Base-by-base conservation (phyloP, 2,329 filamentous ascomycete genomes). In the Volutella citrinella region DNA sequence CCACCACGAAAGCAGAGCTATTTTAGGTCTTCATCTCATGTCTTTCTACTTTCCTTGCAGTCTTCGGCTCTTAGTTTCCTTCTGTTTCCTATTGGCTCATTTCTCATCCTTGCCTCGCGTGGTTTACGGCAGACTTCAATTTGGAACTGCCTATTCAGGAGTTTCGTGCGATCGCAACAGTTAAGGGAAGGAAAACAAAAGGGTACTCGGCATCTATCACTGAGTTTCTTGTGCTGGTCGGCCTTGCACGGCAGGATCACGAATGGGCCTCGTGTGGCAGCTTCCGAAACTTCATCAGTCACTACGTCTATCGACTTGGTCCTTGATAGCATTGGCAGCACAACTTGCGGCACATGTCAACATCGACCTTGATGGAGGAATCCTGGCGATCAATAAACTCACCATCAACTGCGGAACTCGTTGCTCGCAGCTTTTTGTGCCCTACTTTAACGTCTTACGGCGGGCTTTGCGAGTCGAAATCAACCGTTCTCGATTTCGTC, bases 281-380 rank as follows among this genome's bases (percentile, higher is more conserved):
- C 59, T 57, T 60, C 56, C 59, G 57, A 56, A 60, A 56, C 54
- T 60, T 59, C 57, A 55, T 61, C 61, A 59, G 49, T 56, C 53
- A 56, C 58, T 53, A 49, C 54, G 48, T 59, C 55, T 54, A 51
- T 55, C 61, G 56, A 56, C 59, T 45, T n/a, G 51, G 54, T 57
- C 51, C 49, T 56, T 63, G 53, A 56, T 61, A 61, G 52, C 52
- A 54, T 55, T 61, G 49, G 50, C 54, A 60, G 50, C 55, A 51
- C 56, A 53, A 40, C 56, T 45, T 48, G 36, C 58, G 55, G 45
- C 56, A 60, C 46, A 52, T 54, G 52, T 52, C 58, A 52, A 53
- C 52, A 49, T 54, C 54, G 49, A 49, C 51, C 47, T 45, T 52
- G 49, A 50, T 53, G 52, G 48, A 54, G 57, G 57, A 57, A 54